Evolutionary conservation across 352 stramenopile genomes (phyloP).

Genomic region (Plasmopara halstedii): DNA sequence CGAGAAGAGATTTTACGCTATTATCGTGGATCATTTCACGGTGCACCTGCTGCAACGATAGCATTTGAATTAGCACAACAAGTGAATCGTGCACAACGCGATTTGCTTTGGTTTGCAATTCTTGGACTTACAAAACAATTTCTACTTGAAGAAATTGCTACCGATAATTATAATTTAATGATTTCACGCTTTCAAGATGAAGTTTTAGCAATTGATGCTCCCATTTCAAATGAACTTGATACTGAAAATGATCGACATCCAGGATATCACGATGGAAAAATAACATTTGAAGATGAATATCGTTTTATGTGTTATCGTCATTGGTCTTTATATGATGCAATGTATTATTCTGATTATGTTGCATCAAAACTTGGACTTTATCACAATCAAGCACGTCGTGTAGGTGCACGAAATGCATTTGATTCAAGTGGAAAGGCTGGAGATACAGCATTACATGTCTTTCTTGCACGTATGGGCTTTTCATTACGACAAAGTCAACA

Average conservation of each 20-base stretch:
- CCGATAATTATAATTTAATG: conserved; percentile 89
- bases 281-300: conserved; percentile 89
- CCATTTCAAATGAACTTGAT: conserved; percentile 25
- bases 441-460: conserved; percentile 82
- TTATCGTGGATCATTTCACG: conserved; percentile 90
- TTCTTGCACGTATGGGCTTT: conserved; percentile 97
- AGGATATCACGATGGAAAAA: conserved; percentile 72
- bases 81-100: conserved; percentile 75
- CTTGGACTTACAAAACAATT: conserved; percentile 95
- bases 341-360: conserved; percentile 96
- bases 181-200: conserved; percentile 87
- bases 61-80: conserved; percentile 78
- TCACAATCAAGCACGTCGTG: conserved; percentile 49
- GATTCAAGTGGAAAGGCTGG: conserved; percentile 27
- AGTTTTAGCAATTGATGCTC: conserved; percentile 66
- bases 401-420: conserved; percentile 51
- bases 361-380: conserved; percentile 83
- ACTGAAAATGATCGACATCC: conserved; percentile 36
- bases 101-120: conserved; percentile 96
- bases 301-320: conserved; percentile 96
- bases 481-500: conserved; percentile 93
- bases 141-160: conserved; percentile 88
- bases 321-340: conserved; percentile 92
- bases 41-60: conserved; percentile 63
- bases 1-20: conserved; percentile 85